phyloP scores from a whole-genome alignment of 805 yeast species.

The Candida endomychidarum region DNA sequence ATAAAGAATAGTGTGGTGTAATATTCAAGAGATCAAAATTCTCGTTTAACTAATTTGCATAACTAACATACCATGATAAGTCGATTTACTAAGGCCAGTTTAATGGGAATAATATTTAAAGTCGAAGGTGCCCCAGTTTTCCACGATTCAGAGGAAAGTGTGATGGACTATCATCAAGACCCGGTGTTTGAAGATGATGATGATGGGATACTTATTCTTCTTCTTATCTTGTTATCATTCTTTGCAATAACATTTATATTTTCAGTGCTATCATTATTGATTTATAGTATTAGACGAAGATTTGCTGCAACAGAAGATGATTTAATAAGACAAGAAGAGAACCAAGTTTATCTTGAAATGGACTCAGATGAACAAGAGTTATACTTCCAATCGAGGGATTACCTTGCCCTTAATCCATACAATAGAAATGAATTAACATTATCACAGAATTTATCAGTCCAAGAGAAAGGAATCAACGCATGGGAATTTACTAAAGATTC shows the following conservation, averaged over 20 bases:
- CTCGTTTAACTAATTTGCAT: too few species aligned
- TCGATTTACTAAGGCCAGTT: not conserved
- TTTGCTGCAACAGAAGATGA: slow-evolving; percentile 46
- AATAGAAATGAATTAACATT: slow-evolving; percentile 46
- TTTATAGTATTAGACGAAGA: slow-evolving; percentile 10
- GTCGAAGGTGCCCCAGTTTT: not conserved
- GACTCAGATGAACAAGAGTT: slow-evolving; percentile 68
- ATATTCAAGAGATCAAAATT: too few species aligned
- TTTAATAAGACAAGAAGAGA: slow-evolving; percentile 56
- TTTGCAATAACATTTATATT: slow-evolving; percentile 8
- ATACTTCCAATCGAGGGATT: slow-evolving; percentile 65
- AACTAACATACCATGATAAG: not conserved
- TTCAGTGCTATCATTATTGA: slow-evolving; percentile 6
- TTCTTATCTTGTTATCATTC: slow-evolving; percentile 10
- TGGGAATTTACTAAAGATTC: slow-evolving; percentile 77
- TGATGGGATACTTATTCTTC: slow-evolving; percentile 6
- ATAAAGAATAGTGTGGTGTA: too few species aligned
- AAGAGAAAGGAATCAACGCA: slow-evolving; percentile 85
- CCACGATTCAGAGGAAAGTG: slow-evolving; percentile 1
- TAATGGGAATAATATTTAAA: not conserved
- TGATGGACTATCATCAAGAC: slow-evolving; percentile 1
- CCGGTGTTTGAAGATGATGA: slow-evolving; percentile 1
- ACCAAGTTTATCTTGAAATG: slow-evolving; percentile 56
- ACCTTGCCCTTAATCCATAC: slow-evolving; percentile 32
- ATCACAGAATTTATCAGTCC: slow-evolving; percentile 65